Evolutionary conservation across 2,329 filamentous ascomycete genomes (phyloP).

Genomic region (Biscogniauxia sp.): DNA sequence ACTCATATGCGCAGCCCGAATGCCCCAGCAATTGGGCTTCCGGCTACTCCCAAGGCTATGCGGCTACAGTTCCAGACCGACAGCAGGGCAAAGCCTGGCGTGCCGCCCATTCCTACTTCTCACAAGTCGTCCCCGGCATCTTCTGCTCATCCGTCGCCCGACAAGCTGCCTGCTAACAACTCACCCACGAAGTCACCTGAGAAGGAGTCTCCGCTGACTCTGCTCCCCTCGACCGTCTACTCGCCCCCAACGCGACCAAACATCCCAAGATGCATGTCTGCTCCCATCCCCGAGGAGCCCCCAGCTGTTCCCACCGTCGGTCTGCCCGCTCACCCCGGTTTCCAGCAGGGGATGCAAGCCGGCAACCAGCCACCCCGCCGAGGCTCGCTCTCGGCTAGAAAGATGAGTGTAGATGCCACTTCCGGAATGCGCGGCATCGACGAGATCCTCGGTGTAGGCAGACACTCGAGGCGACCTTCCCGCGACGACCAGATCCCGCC

Average conservation of each 20-base stretch:
- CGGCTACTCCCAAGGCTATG: conserved; percentile 90
- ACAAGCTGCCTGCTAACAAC: conserved; percentile 27
- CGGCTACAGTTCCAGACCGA: conserved; percentile 69
- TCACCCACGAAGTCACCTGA: conserved; percentile 30
- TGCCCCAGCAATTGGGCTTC: conserved; percentile 68
- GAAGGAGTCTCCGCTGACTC: conserved; percentile 36
- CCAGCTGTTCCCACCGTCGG: conserved; percentile 31
- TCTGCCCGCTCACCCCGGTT: conserved; percentile 40
- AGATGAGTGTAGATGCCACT: conserved; percentile 36
- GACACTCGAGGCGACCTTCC: conserved; percentile 43
- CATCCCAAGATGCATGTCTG: conserved; percentile 62
- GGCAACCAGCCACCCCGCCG: conserved; percentile 24
- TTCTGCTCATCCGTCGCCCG: conserved; percentile 36
- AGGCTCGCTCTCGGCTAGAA: conserved; percentile 34
- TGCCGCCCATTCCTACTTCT: conserved; percentile 50
- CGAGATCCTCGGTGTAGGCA: conserved; percentile 39
- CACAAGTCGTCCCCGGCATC: conserved; percentile 44
- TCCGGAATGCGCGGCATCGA: conserved; percentile 47
- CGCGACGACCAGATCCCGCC: conserved; percentile 51
- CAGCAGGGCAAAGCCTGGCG: conserved; percentile 50
- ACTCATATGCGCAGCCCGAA: conserved; percentile 46
- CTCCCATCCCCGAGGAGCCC: conserved; percentile 51
- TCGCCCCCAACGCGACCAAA: conserved; percentile 49
- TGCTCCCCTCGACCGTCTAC: conserved; percentile 60
- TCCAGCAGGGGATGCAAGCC: conserved; percentile 33